phyloP scores from a whole-genome alignment of 768 basidiomycete genomes.

The Hericium erinaceus region DNA sequence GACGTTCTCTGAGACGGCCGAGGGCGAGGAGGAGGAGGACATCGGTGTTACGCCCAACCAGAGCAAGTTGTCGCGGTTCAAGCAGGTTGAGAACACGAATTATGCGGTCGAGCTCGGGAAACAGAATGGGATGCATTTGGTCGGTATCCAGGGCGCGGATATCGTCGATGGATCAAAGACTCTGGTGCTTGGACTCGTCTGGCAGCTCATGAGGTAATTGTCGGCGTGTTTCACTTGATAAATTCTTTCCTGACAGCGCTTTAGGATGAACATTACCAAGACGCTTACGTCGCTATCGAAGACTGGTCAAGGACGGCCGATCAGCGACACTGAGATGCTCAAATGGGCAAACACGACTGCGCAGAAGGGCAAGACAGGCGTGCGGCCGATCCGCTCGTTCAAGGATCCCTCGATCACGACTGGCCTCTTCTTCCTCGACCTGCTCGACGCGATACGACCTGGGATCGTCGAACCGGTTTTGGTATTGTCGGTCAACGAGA shows the following conservation, averaged over 20 bases:
- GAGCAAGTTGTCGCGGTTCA: conserved; percentile 86
- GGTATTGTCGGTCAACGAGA: conserved; percentile 50
- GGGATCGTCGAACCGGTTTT: conserved; percentile 91
- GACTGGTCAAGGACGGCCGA: conserved; percentile 63
- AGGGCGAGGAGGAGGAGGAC: conserved; percentile 71
- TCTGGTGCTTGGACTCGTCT: conserved; percentile 89
- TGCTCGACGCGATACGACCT: conserved; percentile 84
- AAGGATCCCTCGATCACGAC: conserved; percentile 87
- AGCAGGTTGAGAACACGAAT: conserved; percentile 97
- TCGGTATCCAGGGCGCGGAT: conserved; percentile 96
- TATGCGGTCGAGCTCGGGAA: conserved; percentile 90
- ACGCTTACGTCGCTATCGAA: conserved; percentile 74
- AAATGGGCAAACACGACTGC: conserved; percentile 94
- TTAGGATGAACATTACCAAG: conserved; percentile 79
- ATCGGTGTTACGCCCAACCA: conserved; percentile 79
- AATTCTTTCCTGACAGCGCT: no score
- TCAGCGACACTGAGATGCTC: conserved; percentile 89
- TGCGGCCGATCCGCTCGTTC: conserved; percentile 76
- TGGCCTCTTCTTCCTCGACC: conserved; percentile 86
- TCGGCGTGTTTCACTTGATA: no score
- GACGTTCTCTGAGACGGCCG: conserved; percentile 31
- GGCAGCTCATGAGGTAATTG: conserved; percentile 89
- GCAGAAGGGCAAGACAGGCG: conserved; percentile 51
- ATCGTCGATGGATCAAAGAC: conserved; percentile 93
- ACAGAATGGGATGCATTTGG: conserved; percentile 89